A percentile compares a stretch with the other conserved stretches of the same genome.
Conservation (phyloP, 2,329 filamentous ascomycete species). For the Huntiella moniliformis region DNA sequence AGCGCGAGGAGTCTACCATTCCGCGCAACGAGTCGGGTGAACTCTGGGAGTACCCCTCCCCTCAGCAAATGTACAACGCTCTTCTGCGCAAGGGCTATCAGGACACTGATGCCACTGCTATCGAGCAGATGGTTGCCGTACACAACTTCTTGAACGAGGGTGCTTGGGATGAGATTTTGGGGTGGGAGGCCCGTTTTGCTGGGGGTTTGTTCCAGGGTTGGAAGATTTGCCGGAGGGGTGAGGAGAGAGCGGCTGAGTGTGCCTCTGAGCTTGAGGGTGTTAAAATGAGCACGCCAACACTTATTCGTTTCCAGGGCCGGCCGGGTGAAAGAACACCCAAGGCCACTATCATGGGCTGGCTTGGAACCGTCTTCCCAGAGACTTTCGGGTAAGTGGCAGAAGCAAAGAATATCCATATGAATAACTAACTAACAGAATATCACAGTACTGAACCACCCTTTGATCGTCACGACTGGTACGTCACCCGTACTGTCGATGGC, state of each 20-base stretch:
- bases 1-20: slow-evolving; percentile 73
- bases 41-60: slow-evolving; percentile 95
- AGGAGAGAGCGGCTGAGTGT: slow-evolving; percentile 33
- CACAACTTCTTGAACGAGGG: slow-evolving; percentile 98
- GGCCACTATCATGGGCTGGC: slow-evolving; percentile 61
- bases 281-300: slow-evolving; percentile 41
- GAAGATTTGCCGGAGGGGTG: slow-evolving; percentile 54
- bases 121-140: slow-evolving; percentile 91
- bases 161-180: slow-evolving; percentile 86
- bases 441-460: slow-evolving; percentile 66
- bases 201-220: slow-evolving; percentile 54
- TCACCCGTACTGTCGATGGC: slow-evolving; percentile 52
- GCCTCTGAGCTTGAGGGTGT: slow-evolving; percentile 18
- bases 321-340: slow-evolving; percentile 85
- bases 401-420: not conserved
- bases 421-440: slow-evolving; percentile 13
- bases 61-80: slow-evolving; percentile 99
- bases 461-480: slow-evolving; percentile 94
- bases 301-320: slow-evolving; percentile 75
- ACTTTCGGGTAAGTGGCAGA: slow-evolving; percentile 47
- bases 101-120: slow-evolving; percentile 80
- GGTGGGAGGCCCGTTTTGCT: slow-evolving; percentile 77
- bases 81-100: slow-evolving; percentile 90
- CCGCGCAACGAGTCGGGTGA: slow-evolving; percentile 61
- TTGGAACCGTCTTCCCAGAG: slow-evolving; percentile 61